A percentile compares a stretch with the other conserved stretches of the same genome.
Conservation (phyloP, 2,329 filamentous ascomycete species). For the Verticillium isaacii region DNA sequence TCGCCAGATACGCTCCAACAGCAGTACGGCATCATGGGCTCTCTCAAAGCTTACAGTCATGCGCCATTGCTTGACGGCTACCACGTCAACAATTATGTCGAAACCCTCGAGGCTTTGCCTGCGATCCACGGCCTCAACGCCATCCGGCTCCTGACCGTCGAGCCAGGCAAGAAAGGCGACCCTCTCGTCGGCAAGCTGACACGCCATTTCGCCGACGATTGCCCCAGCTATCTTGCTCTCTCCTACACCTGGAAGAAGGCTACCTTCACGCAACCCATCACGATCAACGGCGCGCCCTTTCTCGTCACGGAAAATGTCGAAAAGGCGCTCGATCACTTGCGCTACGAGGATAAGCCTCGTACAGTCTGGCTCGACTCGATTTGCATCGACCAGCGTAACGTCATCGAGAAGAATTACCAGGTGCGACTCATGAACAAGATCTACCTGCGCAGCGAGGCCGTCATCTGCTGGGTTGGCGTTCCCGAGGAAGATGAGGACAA, state of each 20-base stretch:
- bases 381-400: constrained; percentile 22
- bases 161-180: not conserved
- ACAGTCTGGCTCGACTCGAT: constrained; percentile 24
- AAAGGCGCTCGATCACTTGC: not conserved
- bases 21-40: not conserved
- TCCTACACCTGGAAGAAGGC: not conserved
- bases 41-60: not conserved
- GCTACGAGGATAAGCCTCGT: not conserved
- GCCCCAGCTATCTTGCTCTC: not conserved
- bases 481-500: constrained; percentile 6
- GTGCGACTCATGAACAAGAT: constrained; percentile 22
- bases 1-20: not conserved
- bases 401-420: constrained; percentile 19
- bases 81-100: not conserved
- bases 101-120: not conserved
- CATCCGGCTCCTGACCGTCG: not conserved
- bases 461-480: constrained; percentile 21
- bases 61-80: not conserved
- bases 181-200: not conserved
- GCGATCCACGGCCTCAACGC: not conserved
- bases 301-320: not conserved
- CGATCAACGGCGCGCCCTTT: not conserved
- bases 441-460: constrained; percentile 14
- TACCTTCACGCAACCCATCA: not conserved
- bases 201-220: not conserved